phyloP scores from a whole-genome alignment of 2,329 filamentous ascomycete species.

The Clarireedia hainanense region DNA sequence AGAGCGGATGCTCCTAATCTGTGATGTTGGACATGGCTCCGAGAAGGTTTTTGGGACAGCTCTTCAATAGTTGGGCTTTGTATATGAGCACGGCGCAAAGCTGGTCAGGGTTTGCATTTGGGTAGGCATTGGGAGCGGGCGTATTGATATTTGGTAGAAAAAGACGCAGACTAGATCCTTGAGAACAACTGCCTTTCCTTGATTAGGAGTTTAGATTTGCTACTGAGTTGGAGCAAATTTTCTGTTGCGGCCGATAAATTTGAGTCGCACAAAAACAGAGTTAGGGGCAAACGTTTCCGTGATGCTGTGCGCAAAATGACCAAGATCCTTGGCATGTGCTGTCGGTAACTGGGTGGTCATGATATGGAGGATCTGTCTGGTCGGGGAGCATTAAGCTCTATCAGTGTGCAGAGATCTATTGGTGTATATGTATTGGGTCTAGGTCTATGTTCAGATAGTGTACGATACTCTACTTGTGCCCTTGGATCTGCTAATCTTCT shows the following conservation, averaged over 20 bases:
- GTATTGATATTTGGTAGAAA: conserved; percentile 21
- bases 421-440: background rate
- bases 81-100: conserved; percentile 19
- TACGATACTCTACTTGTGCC: conserved; percentile 49
- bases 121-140: conserved; percentile 26
- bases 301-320: too few species aligned
- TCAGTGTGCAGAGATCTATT: background rate
- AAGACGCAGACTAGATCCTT: conserved; percentile 19
- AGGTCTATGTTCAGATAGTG: background rate
- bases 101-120: conserved; percentile 19
- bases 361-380: background rate
- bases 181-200: conserved; percentile 9
- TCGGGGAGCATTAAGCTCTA: background rate
- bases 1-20: conserved; percentile 33
- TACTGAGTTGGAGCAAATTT: background rate
- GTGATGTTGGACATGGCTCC: conserved; percentile 10
- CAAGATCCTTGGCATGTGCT: too few species aligned
- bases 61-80: conserved; percentile 20
- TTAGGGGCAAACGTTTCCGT: too few species aligned
- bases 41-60: conserved; percentile 3
- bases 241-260: background rate
- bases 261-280: background rate
- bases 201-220: conserved; percentile 14
- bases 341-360: too few species aligned
- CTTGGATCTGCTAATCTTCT: conserved; percentile 58